Base-by-base conservation (phyloP, 805 yeast species). In the Candida peoriensis region DNA sequence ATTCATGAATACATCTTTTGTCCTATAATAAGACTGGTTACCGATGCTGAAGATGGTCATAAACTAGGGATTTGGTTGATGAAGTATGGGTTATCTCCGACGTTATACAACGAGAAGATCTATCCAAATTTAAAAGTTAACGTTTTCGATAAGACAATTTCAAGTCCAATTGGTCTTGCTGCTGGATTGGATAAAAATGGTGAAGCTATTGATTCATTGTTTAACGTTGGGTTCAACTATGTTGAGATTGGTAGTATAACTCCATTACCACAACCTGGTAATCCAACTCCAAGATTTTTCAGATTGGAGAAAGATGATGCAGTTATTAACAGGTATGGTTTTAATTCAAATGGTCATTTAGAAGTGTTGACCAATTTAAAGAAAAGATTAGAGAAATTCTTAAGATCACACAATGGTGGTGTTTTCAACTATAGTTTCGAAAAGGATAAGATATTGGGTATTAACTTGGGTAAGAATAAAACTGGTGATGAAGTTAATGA, bases 181-280 rank as follows among this genome's bases (percentile, higher is more conserved):
- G 97, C 97, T 18, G 97, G 97, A 10, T 72, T 90, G 44, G 97
- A 90, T 60, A 90, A 90, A 62, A 81, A 89, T 52, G 97, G 86
- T 34, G 95, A 87, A 53, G 95, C 86, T 15, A 76, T 90, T 46
- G 97, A 90, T 48, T 64, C 88, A 0, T 67, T 90, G 39, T 79
- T 81, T 47, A 70, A 78, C 43, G 55, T 73, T 36, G 97, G 97
- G 2, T 89, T 89, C 51, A 77, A 90, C 12, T 86, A 86, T 57
- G 93, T 87, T 44, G 97, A 90, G 60, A 74, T 90, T 40, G 97
- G 97, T 2, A 84, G 95, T 3, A 78, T 90, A 32, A 90, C 97
- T 6, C 97, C 97, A 4, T 64, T 71, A 46, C 85, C 97, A 0
- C 97, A 90, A 62, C 87, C 90, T 8, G 97, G 97, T 23, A 90